Base-by-base conservation (phyloP, 2,329 filamentous ascomycete species). In the Fusarium sp. region DNA sequence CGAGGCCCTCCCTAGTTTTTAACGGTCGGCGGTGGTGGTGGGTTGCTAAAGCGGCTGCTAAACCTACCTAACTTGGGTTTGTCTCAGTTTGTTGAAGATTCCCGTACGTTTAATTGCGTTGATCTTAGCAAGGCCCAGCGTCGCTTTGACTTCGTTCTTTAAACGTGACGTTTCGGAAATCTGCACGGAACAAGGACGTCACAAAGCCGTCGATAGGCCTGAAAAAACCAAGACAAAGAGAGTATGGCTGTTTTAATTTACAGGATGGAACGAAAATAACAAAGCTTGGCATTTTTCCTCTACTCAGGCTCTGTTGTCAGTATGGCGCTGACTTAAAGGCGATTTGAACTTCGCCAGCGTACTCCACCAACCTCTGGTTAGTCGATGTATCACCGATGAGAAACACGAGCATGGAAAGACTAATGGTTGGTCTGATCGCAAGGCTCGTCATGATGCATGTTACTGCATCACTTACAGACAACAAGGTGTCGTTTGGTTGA, bases 391-490 rank as follows among this genome's bases (percentile, higher is more conserved):
- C 27, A 67, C 45, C 30, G 27, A 49, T 48, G 53, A 58, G 52
- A 49, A 46, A 51, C 27, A 46, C 46, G 20, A 57, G 43, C 25
- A 30, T 38, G 29, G 34, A 54, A 44, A 44, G 25, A 48, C 53
- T 13, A 12, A 61, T 43, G 56, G 53, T 54, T 69, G 55, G 60
- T 45, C 51, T 69, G 22, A 18, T 55, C 24, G 25, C 24, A 54
- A 40, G 58, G 44, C 25, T 71, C 49, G 38, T 66, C 60, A 71
- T 66, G 48, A 58, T 66, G 45, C 55, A 24, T 45, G 55, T 38
- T 16, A 15, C 49, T 52, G 34, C 55, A 18, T 52, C 22, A 38
- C 44, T 38, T 34, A n/a, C 48, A 62, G 18, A 34, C 25, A 24
- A 25, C 25, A 49, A 49, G 18, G 41, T 62, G 53, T 32, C 66